phyloP scores from a whole-genome alignment of 345 rosid genomes.

The Capsella bursapastoris region DNA sequence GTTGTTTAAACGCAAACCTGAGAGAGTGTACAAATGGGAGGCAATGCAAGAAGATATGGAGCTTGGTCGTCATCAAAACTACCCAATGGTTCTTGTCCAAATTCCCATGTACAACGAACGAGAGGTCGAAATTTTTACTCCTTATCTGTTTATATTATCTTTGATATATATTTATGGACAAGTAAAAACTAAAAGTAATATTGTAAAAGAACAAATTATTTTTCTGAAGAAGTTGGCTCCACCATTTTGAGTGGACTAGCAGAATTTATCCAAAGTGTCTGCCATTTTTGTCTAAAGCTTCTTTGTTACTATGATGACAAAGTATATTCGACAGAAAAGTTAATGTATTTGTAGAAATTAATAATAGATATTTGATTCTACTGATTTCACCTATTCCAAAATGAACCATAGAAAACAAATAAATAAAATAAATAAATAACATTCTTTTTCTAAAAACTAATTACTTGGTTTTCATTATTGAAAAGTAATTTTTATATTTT shows the following conservation, averaged over 20 bases:
- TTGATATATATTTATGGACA: not conserved
- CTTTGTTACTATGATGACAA: not conserved
- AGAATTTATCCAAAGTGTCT: slow-evolving; percentile 7
- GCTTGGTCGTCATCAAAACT: slow-evolving; percentile 45
- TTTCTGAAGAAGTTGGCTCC: slow-evolving; percentile 2
- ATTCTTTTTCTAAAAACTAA: too few relatives aligned
- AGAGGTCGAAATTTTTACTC: not conserved
- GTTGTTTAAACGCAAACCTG: slow-evolving; percentile 46
- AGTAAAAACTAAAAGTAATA: not conserved
- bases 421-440: too few relatives aligned
- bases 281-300: slow-evolving; percentile 4
- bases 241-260: not conserved
- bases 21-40: slow-evolving; percentile 51
- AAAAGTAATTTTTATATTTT: too few relatives aligned
- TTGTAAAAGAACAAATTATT: too few relatives aligned
- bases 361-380: not conserved
- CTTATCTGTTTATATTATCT: not conserved
- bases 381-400: not conserved
- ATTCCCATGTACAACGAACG: slow-evolving; percentile 42
- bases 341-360: not conserved
- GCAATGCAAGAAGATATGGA: slow-evolving; percentile 51
- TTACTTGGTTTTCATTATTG: too few relatives aligned
- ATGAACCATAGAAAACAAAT: too few relatives aligned
- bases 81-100: slow-evolving; percentile 39
- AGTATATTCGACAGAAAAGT: not conserved